phyloP scores from a whole-genome alignment of 1,139 yeast species.

The Taiozyma sp. region DNA sequence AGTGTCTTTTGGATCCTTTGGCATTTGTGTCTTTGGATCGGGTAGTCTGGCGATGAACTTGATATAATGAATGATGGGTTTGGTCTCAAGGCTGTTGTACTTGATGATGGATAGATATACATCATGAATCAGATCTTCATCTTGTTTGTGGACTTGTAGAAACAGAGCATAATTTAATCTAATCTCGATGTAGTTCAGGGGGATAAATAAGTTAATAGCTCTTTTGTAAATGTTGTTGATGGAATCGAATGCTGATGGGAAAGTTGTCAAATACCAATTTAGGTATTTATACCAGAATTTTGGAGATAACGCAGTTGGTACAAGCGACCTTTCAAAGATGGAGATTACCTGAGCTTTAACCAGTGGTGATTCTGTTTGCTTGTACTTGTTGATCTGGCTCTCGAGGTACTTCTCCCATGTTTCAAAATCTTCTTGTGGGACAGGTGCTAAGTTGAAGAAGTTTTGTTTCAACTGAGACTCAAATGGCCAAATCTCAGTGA shows the following conservation, averaged over 20 bases:
- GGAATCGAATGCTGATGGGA: slow-evolving; percentile 22
- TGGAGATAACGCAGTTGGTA: slow-evolving; percentile 50
- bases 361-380: slow-evolving; percentile 6
- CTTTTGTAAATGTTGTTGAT: slow-evolving; percentile 34
- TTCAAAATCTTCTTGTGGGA: slow-evolving; percentile 33
- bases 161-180: slow-evolving; percentile 38
- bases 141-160: slow-evolving; percentile 15
- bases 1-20: slow-evolving; percentile 19
- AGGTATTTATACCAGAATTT: slow-evolving; percentile 56
- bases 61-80: slow-evolving; percentile 21
- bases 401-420: slow-evolving; percentile 53
- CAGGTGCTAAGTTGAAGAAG: slow-evolving; percentile 37
- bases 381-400: slow-evolving; percentile 30
- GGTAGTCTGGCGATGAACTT: slow-evolving; percentile 16
- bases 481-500: slow-evolving; percentile 54
- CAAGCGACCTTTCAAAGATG: slow-evolving; percentile 56
- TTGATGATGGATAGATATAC: slow-evolving; percentile 17
- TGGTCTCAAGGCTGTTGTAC: slow-evolving; percentile 7
- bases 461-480: slow-evolving; percentile 48
- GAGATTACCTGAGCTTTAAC: slow-evolving; percentile 26
- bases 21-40: background rate
- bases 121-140: slow-evolving; percentile 16
- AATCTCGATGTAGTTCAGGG: slow-evolving; percentile 34
- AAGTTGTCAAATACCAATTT: slow-evolving; percentile 31
- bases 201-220: slow-evolving; percentile 43